Evolutionary conservation across 768 basidiomycete species (phyloP).

Genomic region (Auricularia cornea): DNA sequence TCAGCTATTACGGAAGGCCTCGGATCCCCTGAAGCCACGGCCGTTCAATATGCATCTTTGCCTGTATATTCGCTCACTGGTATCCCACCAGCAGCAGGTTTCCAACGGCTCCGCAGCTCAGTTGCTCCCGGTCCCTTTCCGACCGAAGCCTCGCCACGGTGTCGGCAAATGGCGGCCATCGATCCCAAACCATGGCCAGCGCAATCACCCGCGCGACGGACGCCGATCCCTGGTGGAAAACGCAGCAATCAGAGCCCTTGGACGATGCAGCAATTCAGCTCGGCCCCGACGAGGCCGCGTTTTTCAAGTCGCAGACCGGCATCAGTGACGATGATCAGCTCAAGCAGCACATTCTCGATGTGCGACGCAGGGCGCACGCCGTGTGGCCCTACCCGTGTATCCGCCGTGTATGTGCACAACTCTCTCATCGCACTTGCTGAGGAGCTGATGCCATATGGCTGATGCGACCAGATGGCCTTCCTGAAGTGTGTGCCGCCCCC

Average conservation of each 20-base stretch:
- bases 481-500: neutral
- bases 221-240: too few relatives aligned
- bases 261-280: conserved; percentile 4
- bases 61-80: too few relatives aligned
- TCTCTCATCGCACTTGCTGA: neutral
- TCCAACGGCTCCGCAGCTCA: too few relatives aligned
- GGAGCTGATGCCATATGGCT: neutral
- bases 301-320: conserved; percentile 23
- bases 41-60: too few relatives aligned
- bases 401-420: neutral
- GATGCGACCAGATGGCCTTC: neutral
- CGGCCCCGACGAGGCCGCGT: conserved; percentile 13
- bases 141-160: too few relatives aligned
- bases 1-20: too few relatives aligned
- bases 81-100: too few relatives aligned
- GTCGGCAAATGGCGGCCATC: too few relatives aligned
- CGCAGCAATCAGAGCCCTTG: neutral
- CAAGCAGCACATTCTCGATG: conserved; percentile 24
- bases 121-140: too few relatives aligned
- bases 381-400: conserved; percentile 26
- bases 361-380: conserved; percentile 27
- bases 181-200: too few relatives aligned
- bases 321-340: conserved; percentile 23
- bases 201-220: too few relatives aligned
- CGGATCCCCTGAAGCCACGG: too few relatives aligned